Evolutionary conservation across 2,329 filamentous ascomycete genomes (phyloP), one percentile per base, ranked within the genome.

Genomic region (Aphanocladium album): DNA sequence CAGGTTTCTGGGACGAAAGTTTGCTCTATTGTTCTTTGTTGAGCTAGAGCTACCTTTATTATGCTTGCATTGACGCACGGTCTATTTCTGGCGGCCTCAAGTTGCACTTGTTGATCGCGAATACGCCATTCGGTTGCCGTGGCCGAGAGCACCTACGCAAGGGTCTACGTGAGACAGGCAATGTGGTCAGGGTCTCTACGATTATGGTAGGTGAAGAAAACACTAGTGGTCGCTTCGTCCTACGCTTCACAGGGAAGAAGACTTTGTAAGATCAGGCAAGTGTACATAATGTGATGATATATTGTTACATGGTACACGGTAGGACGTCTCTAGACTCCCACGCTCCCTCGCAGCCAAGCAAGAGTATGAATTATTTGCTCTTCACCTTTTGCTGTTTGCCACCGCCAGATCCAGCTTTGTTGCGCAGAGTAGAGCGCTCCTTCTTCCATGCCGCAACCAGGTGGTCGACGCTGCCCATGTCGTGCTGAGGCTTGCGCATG

Each of bases 401-500:
- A 23, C 61, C 68, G 25, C 64, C 62, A 61, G 71, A 68, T 49
- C 69, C 72, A 45, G 70, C 67, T 66, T 68, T 70, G 60, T 72
- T 71, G 37, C 76, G 69, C 64, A 77, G 69, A 25, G 75, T 70
- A 62, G 73, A 73, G 62, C 76, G 71, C 71, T 79, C 76, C 73
- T 76, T 77, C 72, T 76, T 78, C 77, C 77, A 79, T 12, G 76
- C 75, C 64, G 73, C 73, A 61, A 96, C 91, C 69, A 93, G 80
- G 66, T 89, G 86, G 73, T 96, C 90, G 65, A 96, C 90, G 69
- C 85, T 91, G 63, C 92, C 90, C 77, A 91, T 85, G 76, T 96
- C 92, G 76, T 96, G 92, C 77, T 88, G 89, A 62, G 90, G 86
- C 80, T 93, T 81, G 72, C 93, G 85, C 89, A 99, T 89, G 76